phyloP scores from a whole-genome alignment of 2,329 filamentous ascomycete species.

The Clonostachys rhizophaga region DNA sequence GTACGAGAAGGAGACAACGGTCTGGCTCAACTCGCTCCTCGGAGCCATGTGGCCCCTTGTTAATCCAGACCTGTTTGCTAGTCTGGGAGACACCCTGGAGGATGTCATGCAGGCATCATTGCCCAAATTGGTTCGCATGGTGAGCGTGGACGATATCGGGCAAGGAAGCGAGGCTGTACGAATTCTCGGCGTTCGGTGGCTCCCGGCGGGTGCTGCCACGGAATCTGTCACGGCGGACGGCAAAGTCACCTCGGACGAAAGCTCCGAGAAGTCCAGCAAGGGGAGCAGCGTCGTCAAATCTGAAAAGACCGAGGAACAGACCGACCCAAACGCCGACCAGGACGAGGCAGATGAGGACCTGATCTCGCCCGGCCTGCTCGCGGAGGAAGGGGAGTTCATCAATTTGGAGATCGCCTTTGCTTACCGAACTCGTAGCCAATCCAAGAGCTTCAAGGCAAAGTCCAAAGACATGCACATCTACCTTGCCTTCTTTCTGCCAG shows the following conservation, averaged over 20 bases:
- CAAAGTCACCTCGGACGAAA: slow-evolving; percentile 34
- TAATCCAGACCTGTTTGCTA: slow-evolving; percentile 70
- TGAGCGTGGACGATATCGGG: slow-evolving; percentile 70
- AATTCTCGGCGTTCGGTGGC: slow-evolving; percentile 67
- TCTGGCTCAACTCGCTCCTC: slow-evolving; percentile 68
- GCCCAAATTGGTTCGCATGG: slow-evolving; percentile 66
- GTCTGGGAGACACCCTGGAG: slow-evolving; percentile 66
- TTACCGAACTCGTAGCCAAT: slow-evolving; percentile 60
- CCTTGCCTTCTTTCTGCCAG: slow-evolving; percentile 64
- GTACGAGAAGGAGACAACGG: slow-evolving; percentile 56
- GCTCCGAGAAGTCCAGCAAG: slow-evolving; percentile 3
- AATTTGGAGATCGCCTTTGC: slow-evolving; percentile 74
- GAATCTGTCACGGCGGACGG: slow-evolving; percentile 56
- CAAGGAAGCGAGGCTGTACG: slow-evolving; percentile 69
- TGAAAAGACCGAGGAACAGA: slow-evolving; percentile 25
- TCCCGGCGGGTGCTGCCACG: slow-evolving; percentile 66
- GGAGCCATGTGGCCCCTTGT: slow-evolving; percentile 68
- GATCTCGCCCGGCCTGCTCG: slow-evolving; percentile 59
- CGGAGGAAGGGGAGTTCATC: slow-evolving; percentile 73
- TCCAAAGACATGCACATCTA: slow-evolving; percentile 64
- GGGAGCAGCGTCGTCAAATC: slow-evolving; percentile 7
- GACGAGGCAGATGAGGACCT: slow-evolving; percentile 24
- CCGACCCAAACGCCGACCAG: slow-evolving; percentile 19
- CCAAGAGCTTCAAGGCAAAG: slow-evolving; percentile 61
- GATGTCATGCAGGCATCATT: slow-evolving; percentile 78